Conservation (phyloP, 257 asterid species). For the Ehretia macrophylla region DNA sequence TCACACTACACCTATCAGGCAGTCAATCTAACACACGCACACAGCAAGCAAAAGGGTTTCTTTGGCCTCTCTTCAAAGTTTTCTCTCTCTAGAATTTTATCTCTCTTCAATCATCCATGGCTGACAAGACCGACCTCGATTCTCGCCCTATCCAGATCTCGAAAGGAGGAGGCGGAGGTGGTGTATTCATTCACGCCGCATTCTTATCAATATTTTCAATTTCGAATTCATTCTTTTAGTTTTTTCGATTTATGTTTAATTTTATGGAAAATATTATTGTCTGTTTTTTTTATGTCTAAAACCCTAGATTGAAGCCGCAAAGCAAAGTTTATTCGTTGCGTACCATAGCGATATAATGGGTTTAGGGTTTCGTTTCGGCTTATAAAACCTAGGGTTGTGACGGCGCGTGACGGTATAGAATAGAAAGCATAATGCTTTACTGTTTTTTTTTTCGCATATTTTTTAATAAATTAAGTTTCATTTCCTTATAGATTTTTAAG, state of each 20-base stretch:
- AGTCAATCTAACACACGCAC: conserved; percentile 27
- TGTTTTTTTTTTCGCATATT: neutral
- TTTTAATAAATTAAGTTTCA: neutral
- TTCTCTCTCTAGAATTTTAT: conserved; percentile 10
- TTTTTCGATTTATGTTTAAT: neutral
- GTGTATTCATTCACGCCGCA: conserved; percentile 1
- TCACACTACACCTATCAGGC: conserved; percentile 13
- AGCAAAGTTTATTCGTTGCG: conserved; percentile 8
- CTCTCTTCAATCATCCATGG: conserved; percentile 52
- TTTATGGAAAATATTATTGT: neutral
- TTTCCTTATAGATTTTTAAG: neutral
- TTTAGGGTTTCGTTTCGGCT: conserved; percentile 40
- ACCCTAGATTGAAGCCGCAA: conserved; percentile 30
- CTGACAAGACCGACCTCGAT: conserved; percentile 43
- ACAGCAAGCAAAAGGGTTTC: conserved; percentile 28
- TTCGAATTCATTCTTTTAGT: neutral
- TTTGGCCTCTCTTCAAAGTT: conserved; percentile 12
- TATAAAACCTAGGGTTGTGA: neutral
- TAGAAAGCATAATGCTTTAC: neutral
- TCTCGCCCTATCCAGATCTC: conserved; percentile 55
- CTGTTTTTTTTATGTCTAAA: conserved; percentile 7
- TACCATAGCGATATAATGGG: conserved; percentile 21
- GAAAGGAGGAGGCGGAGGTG: conserved; percentile 39
- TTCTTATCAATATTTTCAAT: neutral
- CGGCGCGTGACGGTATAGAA: neutral